These are phyloP conservation scores for Mucor saturninus DNA, from an alignment of 371 early-diverging fungal species.

Conservation along the genomic window DNA sequence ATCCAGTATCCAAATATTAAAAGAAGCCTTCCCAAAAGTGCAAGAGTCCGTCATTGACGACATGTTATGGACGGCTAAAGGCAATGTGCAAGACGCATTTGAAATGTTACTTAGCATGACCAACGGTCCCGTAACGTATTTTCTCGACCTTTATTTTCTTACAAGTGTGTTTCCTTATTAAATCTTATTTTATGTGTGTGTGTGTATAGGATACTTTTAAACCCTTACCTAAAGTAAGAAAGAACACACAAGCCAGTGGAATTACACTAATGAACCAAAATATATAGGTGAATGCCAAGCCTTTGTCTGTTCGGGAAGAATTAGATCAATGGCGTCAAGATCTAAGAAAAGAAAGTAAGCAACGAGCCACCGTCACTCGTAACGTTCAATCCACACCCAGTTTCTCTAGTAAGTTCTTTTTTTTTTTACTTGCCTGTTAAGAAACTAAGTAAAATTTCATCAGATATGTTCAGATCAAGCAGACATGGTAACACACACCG, in stretches of 20 bases:
- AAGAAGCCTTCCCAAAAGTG: slow-evolving; percentile 26
- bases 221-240: too few relatives aligned
- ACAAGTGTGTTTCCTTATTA: not conserved
- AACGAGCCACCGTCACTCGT: not conserved
- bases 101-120: slow-evolving; percentile 23
- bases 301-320: slow-evolving; percentile 30
- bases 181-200: not conserved
- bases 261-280: too few relatives aligned
- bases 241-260: too few relatives aligned
- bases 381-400: not conserved
- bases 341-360: slow-evolving; percentile 15
- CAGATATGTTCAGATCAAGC: slow-evolving; percentile 13
- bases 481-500: too few relatives aligned
- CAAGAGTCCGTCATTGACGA: slow-evolving; percentile 15
- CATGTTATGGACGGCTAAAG: slow-evolving; percentile 13
- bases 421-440: not conserved
- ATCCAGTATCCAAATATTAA: slow-evolving; percentile 12
- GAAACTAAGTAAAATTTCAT: too few relatives aligned
- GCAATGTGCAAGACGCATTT: slow-evolving; percentile 22
- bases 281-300: slow-evolving; percentile 7
- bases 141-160: not conserved
- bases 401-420: slow-evolving; percentile 16
- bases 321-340: slow-evolving; percentile 34
- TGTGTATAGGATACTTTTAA: not conserved
- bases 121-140: not conserved